Evolutionary conservation across 225 moss, liverwort and hornwort genomes (phyloP), one percentile per base, ranked within the genome.

Genomic region (Physcomitrellopsis africana): DNA sequence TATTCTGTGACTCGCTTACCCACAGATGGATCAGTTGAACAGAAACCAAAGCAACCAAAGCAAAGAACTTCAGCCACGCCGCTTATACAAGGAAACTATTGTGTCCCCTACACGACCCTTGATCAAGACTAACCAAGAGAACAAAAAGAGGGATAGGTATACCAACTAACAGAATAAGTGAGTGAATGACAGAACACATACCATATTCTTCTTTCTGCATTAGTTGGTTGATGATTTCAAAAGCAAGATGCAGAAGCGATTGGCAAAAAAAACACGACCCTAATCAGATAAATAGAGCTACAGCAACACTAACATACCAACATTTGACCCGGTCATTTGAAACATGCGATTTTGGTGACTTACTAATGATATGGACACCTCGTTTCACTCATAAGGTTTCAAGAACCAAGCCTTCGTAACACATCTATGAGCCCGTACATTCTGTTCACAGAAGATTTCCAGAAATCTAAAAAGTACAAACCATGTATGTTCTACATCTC

Each of bases 201-300:
- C 96, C 96, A 67, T 90, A 97, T 81, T 97, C 91, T 85, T 97
- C 94, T 82, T 91, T 96, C 96, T 96, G 86, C 14, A 42, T 26
- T 77, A 55, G 60, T 73, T 51, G 54, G 51, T 41, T 24, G 60
- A 41, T 45, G 20, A 63, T 51, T 81, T 45, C 75, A 77, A 42
- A 49, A 80, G 63, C 63, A 74, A 73, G 64, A 60, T 60, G 64
- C 76, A 69, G 69, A 49, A 37, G 54, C 54, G 66, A 43, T 81
- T 57, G 67, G 56, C 74, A 37, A 37, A 76, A 76, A 73, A 69
- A 66, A 51, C 76, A 81, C 61, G 13, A 44, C 47, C 76, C 27
- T 46, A 29, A 37, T 70, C 67, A 79, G 74, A 73, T 60, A 22
- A 72, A 7, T 44, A 12, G 48, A 65, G 59, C n/a, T n/a, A 56